Percentiles rank a stretch among this genome's conserved stretches.
These are phyloP conservation scores for Sporothrix phasma DNA, from an alignment of 2,329 filamentous ascomycete genomes.

Conservation along the genomic window DNA sequence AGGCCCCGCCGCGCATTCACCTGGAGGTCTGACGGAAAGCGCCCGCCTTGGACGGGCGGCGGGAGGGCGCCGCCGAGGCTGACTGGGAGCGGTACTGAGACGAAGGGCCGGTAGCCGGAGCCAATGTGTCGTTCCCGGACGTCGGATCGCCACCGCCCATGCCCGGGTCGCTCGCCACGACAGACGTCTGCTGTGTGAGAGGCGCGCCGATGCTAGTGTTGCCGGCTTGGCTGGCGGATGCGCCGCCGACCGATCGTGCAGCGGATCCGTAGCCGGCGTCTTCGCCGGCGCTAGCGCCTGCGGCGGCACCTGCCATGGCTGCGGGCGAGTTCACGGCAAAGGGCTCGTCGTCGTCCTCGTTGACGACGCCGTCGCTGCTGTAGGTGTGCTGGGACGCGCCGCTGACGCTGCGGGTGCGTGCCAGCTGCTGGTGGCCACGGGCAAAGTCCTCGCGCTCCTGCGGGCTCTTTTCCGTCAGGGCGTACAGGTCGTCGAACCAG, in stretches of 20 bases:
- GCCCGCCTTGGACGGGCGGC: conserved; percentile 83
- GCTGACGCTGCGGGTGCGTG: conserved; percentile 67
- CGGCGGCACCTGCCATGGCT: neutral
- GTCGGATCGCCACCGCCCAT: neutral
- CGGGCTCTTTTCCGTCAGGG: conserved; percentile 75
- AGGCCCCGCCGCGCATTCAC: conserved; percentile 68
- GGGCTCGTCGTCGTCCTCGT: conserved; percentile 61
- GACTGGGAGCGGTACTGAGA: conserved; percentile 25
- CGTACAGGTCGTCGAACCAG: conserved; percentile 90
- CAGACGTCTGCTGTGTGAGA: neutral
- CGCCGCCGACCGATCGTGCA: neutral
- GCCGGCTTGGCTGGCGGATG: too few species aligned
- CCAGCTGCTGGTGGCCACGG: conserved; percentile 29
- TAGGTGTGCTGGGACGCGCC: conserved; percentile 50
- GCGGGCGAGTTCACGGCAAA: conserved; percentile 49
- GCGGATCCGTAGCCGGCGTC: neutral
- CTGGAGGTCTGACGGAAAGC: conserved; percentile 91
- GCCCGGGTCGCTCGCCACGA: neutral
- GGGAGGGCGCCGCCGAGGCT: conserved; percentile 35
- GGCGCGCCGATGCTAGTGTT: neutral
- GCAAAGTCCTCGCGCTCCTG: conserved; percentile 86
- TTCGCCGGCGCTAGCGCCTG: neutral
- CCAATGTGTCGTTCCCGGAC: neutral
- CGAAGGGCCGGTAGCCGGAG: neutral
- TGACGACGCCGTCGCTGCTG: conserved; percentile 67